phyloP scores from a whole-genome alignment of 1,284 basidiomycete species.

The Leccinum pseudoinsigne region DNA sequence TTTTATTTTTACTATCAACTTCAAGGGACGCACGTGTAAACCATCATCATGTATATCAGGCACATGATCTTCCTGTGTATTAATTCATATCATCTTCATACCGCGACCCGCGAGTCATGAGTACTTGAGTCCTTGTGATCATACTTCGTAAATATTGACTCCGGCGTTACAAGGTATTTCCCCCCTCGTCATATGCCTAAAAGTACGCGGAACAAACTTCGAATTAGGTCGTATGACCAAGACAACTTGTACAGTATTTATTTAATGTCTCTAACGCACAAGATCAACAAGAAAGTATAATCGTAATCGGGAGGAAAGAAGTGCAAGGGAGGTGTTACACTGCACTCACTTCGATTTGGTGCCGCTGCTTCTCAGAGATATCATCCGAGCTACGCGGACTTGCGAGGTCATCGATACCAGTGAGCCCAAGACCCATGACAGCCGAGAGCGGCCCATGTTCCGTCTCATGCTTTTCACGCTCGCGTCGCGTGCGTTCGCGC shows the following conservation, averaged over 20 bases:
- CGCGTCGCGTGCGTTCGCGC: constrained; percentile 13
- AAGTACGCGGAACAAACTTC: background rate
- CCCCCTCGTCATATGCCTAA: background rate
- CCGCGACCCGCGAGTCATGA: background rate
- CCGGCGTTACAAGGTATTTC: background rate
- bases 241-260: background rate
- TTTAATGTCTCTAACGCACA: background rate
- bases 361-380: constrained; percentile 7
- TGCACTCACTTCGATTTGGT: background rate
- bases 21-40: background rate
- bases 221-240: background rate
- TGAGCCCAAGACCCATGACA: constrained; percentile 33
- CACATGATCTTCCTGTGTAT: background rate
- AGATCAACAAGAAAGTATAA: background rate
- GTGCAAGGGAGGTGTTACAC: background rate
- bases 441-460: constrained; percentile 26
- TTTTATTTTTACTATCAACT: background rate
- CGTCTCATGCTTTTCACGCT: constrained; percentile 4
- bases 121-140: background rate
- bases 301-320: background rate
- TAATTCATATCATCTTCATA: background rate
- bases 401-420: constrained; percentile 24
- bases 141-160: background rate
- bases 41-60: background rate
- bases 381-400: constrained; percentile 14